A percentile compares a stretch with the other conserved stretches of the same genome.
Evolutionary conservation across 2,329 filamentous ascomycete genomes (phyloP).

Genomic region (Onygena corvina): DNA sequence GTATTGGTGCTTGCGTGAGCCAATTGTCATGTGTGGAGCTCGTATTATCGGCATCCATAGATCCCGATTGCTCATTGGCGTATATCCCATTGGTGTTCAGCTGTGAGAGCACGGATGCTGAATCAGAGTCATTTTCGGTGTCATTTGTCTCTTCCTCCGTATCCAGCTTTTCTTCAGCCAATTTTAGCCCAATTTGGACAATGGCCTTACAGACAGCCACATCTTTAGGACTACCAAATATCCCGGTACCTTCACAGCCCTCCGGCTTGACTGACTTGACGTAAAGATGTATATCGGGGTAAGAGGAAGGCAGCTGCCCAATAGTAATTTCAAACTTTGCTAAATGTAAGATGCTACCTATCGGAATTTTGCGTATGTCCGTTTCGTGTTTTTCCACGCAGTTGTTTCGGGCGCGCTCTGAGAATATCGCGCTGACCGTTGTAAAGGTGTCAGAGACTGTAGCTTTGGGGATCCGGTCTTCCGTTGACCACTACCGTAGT

Average conservation of each 20-base stretch:
- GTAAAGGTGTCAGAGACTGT: slow-evolving; percentile 27
- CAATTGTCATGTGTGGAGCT: background rate
- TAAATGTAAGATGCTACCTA: slow-evolving; percentile 24
- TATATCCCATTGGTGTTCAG: background rate
- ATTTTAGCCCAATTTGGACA: slow-evolving; percentile 4
- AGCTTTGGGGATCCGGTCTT: slow-evolving; percentile 15
- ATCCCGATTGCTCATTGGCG: background rate
- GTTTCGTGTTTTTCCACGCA: slow-evolving; percentile 17
- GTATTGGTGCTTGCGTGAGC: background rate
- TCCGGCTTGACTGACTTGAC: slow-evolving; percentile 18
- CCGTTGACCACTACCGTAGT: slow-evolving; percentile 20
- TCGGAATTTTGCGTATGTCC: slow-evolving; percentile 17
- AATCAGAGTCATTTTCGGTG: background rate
- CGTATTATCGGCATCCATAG: background rate
- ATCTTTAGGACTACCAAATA: slow-evolving; percentile 20
- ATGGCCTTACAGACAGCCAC: slow-evolving; percentile 14
- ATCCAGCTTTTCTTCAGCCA: background rate
- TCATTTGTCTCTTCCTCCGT: background rate
- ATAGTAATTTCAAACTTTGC: slow-evolving; percentile 28
- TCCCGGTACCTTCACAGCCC: slow-evolving; percentile 20
- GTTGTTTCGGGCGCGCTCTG: slow-evolving; percentile 19
- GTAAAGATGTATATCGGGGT: slow-evolving; percentile 16
- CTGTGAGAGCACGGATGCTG: background rate
- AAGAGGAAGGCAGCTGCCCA: slow-evolving; percentile 12
- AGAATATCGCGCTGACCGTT: slow-evolving; percentile 26